Conservation (phyloP, 139 green algal genomes). For the Chlamydomonas sp. region DNA sequence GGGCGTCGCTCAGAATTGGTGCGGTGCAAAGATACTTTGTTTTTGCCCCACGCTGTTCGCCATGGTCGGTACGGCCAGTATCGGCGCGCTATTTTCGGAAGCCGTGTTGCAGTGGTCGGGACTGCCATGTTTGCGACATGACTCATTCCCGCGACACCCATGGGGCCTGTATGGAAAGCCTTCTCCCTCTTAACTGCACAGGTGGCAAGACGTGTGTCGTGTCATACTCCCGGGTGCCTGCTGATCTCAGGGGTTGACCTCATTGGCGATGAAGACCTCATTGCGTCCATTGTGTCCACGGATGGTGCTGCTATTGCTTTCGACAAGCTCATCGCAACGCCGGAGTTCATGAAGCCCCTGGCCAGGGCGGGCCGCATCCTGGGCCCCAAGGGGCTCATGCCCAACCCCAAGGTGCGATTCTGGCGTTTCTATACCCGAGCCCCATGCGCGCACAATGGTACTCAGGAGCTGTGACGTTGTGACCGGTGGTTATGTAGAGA, state of each 20-base stretch:
- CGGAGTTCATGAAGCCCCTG: slow-evolving; percentile 85
- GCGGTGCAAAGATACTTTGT: too few species aligned
- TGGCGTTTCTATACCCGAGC: slow-evolving; percentile 87
- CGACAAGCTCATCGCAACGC: slow-evolving; percentile 80
- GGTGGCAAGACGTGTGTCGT: neutral
- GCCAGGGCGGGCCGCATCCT: slow-evolving; percentile 81
- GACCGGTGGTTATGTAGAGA: neutral
- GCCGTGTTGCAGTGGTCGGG: too few species aligned
- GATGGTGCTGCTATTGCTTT: slow-evolving; percentile 64
- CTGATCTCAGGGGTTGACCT: slow-evolving; percentile 77
- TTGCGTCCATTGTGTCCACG: slow-evolving; percentile 71
- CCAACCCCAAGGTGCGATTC: slow-evolving; percentile 90
- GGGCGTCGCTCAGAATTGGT: too few species aligned
- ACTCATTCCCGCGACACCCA: too few species aligned
- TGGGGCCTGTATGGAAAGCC: too few species aligned
- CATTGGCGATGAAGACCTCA: slow-evolving; percentile 82
- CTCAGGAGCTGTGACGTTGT: neutral
- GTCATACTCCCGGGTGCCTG: neutral
- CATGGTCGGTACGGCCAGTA: too few species aligned
- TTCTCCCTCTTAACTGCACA: neutral
- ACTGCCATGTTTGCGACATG: too few species aligned
- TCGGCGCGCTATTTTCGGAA: too few species aligned
- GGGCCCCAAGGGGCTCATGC: slow-evolving; percentile 96
- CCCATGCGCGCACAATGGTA: slow-evolving; percentile 68
- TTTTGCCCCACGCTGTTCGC: too few species aligned